Evolutionary conservation across 1,284 basidiomycete species (phyloP).

Genomic region (Cystobasidium sp.): DNA sequence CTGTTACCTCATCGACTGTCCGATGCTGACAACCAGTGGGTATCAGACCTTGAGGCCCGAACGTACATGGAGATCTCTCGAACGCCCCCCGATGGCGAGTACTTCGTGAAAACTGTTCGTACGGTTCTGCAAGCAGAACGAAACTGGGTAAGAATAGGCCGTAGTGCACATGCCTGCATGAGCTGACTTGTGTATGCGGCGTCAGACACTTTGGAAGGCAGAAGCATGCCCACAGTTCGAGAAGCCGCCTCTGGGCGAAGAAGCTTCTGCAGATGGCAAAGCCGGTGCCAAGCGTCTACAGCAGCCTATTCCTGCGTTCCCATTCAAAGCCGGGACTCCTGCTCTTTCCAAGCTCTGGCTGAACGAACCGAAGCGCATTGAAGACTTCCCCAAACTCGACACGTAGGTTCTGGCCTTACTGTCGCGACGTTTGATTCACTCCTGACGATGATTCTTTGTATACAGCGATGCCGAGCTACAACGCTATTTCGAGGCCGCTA

Average conservation of each 20-base stretch:
- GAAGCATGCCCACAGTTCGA: conserved; percentile 48
- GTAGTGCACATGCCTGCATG: neutral
- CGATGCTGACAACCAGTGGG: conserved; percentile 41
- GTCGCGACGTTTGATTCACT: neutral
- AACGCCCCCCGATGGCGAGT: conserved; percentile 43
- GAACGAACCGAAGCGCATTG: conserved; percentile 41
- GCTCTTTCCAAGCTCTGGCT: conserved; percentile 46
- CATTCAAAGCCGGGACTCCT: conserved; percentile 48
- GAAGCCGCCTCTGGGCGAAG: conserved; percentile 35
- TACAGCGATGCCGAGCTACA: conserved; percentile 16
- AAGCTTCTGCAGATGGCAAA: conserved; percentile 19
- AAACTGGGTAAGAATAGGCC: conserved; percentile 71
- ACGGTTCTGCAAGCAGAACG: conserved; percentile 75
- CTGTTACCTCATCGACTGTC: conserved; percentile 14
- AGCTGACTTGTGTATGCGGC: neutral
- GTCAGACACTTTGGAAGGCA: conserved; percentile 52
- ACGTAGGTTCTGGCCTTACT: conserved; percentile 18
- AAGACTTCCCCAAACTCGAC: conserved; percentile 45
- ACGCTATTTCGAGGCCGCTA: conserved; percentile 30
- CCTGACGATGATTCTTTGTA: neutral
- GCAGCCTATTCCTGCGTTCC: conserved; percentile 30
- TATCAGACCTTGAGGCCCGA: conserved; percentile 27
- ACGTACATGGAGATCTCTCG: conserved; percentile 27
- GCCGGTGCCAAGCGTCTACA: conserved; percentile 37
- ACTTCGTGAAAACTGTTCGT: conserved; percentile 72